Conservation (phyloP, 2,329 filamentous ascomycete species). For the Aspergillus awamori region DNA sequence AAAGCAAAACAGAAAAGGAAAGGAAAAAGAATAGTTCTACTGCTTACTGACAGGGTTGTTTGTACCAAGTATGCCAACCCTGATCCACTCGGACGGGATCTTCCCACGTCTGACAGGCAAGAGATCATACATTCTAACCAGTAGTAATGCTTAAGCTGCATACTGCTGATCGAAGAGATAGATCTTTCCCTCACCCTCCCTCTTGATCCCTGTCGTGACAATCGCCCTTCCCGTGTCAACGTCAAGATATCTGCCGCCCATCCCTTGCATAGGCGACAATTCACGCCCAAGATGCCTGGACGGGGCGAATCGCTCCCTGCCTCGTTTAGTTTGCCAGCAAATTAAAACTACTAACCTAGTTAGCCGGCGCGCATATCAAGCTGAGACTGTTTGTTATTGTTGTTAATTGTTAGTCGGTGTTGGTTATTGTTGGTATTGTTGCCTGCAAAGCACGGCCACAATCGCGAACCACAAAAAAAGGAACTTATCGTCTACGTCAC, state of each 20-base stretch:
- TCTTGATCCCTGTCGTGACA: not conserved
- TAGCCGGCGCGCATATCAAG: no score
- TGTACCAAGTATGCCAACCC: not conserved
- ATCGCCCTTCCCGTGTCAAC: not conserved
- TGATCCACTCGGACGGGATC: not conserved
- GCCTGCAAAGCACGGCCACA: constrained; percentile 1
- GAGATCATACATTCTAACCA: not conserved
- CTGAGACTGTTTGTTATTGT: no score
- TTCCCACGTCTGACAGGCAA: constrained; percentile 5
- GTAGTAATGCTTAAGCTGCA: not conserved
- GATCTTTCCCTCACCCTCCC: no score
- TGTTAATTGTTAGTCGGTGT: no score
- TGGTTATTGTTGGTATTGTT: not conserved
- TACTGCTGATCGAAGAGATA: not conserved
- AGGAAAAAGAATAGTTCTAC: not conserved
- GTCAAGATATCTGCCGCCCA: not conserved
- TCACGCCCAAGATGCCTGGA: not conserved
- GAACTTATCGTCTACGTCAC: not conserved
- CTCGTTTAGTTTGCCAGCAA: not conserved
- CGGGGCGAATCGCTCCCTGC: not conserved
- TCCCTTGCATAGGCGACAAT: not conserved
- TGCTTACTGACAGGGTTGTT: not conserved
- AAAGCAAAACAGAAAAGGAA: no score
- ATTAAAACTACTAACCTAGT: not conserved
- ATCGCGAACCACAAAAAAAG: not conserved